Base-by-base conservation (phyloP, 441 rosid species). In the Francoa sonchifolia region DNA sequence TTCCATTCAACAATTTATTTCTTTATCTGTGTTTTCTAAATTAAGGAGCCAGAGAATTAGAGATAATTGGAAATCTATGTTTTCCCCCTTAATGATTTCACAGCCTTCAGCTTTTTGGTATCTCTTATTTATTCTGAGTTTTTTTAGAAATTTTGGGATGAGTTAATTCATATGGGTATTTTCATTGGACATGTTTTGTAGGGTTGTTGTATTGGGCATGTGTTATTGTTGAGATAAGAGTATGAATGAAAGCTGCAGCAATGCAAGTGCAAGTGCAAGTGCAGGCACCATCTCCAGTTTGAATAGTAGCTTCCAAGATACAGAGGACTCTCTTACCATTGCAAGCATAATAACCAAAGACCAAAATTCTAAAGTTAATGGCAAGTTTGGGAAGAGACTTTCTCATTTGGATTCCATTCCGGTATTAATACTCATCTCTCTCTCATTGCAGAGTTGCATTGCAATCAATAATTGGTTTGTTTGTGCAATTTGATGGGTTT, bases 341-440 rank as follows among this genome's bases (percentile, higher is more conserved):
- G 97, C 97, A 12, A 65, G 57, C 52, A 62, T 88, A 38, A 61
- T 84, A 62, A 82, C 83, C 0, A 70, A 70, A 64, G 95, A 75
- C 5, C 88, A 75, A 60, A 68, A 51, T 18, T 62, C 74, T 6
- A 59, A 36, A 42, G 43, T 47, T 26, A 66, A 65, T 3, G 69
- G 68, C 25, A 67, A 1, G 68, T 94, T 88, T 52, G 88, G 82
- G 34, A 88, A 74, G 72, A 69, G 90, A 49, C 71, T 88, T 13
- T 79, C 90, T 38, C 97, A 88, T 68, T 58, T 88, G 57, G 94
- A 75, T 61, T 88, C 97, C 36, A 81, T 88, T 54, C 92, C 95
- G 4, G 97, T 88, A 67, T 38, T 58, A 42, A n/a, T n/a, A n/a
- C n/a, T 42, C 27, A 29, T 49, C 33, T n/a, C 20, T 36, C 1